Percentiles rank a stretch among this genome's conserved stretches.
phyloP scores from a whole-genome alignment of 495 filamentous ascomycete genomes.

The Lasiosphaeris hirsuta region DNA sequence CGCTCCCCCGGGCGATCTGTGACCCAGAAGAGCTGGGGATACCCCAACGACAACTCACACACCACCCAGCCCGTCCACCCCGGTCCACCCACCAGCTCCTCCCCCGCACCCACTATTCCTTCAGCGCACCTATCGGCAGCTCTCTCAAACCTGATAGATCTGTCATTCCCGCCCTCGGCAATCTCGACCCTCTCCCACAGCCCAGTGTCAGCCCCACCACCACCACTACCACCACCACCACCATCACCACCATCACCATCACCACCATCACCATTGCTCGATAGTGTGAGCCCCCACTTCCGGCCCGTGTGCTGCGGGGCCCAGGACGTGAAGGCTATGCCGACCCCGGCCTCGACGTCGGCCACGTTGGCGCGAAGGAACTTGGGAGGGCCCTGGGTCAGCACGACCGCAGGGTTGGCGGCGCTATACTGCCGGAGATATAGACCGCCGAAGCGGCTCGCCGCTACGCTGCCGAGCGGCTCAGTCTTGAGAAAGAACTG shows the following conservation, averaged over 20 bases:
- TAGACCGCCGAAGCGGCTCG: not conserved
- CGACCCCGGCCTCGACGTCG: not conserved
- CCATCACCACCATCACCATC: too few species aligned
- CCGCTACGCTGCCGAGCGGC: not conserved
- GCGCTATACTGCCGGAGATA: conserved; percentile 2
- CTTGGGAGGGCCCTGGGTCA: not conserved
- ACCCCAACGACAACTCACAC: not conserved
- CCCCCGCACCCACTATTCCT: not conserved
- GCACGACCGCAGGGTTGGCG: conserved; percentile 4
- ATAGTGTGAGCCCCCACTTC: not conserved
- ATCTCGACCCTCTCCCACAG: conserved; percentile 2
- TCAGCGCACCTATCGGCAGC: not conserved
- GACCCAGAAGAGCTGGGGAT: conserved; percentile 5
- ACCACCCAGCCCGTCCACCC: not conserved
- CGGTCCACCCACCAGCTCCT: not conserved
- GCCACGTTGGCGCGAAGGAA: not conserved
- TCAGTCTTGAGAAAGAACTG: conserved; percentile 4
- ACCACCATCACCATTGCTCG: too few species aligned
- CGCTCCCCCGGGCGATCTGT: not conserved
- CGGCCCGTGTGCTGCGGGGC: not conserved
- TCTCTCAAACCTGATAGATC: not conserved
- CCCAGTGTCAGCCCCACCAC: too few species aligned
- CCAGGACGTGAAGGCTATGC: not conserved
- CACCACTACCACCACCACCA: too few species aligned
- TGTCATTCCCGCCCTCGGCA: not conserved